phyloP scores from a whole-genome alignment of 192 early-diverging fungal genomes.

The Coemansia sp. region DNA sequence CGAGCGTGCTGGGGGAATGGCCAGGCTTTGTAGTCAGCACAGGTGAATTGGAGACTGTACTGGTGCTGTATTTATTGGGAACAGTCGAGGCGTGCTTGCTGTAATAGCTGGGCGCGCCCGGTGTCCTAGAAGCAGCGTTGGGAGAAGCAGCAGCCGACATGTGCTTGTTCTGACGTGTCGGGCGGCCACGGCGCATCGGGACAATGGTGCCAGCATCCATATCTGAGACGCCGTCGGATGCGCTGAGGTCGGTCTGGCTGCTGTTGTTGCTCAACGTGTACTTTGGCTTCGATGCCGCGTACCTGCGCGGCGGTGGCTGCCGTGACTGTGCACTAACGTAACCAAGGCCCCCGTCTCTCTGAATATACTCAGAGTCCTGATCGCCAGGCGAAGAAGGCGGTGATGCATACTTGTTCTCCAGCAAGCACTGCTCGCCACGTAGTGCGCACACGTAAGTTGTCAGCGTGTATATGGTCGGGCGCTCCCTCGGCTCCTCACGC shows the following conservation, averaged over 20 bases:
- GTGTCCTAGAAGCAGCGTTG: not conserved
- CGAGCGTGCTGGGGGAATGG: conserved; percentile 20
- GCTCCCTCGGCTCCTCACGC: conserved; percentile 68
- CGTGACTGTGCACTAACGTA: conserved; percentile 15
- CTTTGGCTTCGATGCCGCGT: conserved; percentile 27
- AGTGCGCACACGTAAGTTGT: conserved; percentile 66
- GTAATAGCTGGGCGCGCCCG: not conserved
- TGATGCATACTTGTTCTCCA: conserved; percentile 46
- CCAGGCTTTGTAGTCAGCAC: not conserved
- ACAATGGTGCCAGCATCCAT: conserved; percentile 55
- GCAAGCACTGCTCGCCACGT: conserved; percentile 37
- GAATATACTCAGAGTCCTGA: not conserved
- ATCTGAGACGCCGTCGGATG: conserved; percentile 49
- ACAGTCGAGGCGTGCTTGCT: not conserved
- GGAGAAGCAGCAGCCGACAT: not conserved
- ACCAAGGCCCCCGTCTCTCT: conserved; percentile 6
- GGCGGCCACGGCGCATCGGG: conserved; percentile 91
- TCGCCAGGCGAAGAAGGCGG: conserved; percentile 22
- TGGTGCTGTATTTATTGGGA: not conserved
- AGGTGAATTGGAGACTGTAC: not conserved
- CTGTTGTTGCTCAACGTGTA: conserved; percentile 27
- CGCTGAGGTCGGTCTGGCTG: conserved; percentile 31
- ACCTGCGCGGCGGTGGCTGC: conserved; percentile 31
- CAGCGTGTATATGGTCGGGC: conserved; percentile 82
- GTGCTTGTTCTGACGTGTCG: conserved; percentile 42